These are phyloP conservation scores for Ailanthus altissimus DNA, from an alignment of 345 rosid species.

Conservation along the genomic window DNA sequence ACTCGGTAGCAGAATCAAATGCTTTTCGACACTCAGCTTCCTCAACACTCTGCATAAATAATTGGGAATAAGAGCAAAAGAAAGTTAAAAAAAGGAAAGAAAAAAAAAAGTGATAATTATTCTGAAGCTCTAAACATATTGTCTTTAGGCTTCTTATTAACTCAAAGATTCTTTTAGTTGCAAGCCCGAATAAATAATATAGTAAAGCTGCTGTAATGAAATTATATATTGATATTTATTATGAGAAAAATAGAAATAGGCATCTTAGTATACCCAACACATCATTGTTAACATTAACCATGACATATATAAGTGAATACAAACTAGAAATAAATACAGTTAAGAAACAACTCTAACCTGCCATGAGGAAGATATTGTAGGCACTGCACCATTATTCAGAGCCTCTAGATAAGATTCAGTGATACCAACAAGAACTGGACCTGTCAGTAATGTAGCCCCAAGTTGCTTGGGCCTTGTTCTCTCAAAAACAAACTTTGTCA, in stretches of 20 bases:
- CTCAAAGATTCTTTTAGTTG: not conserved
- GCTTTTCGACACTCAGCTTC: constrained; percentile 96
- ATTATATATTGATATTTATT: not conserved
- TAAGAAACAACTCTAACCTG: constrained; percentile 59
- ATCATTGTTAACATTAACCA: not conserved
- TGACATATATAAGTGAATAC: too few relatives aligned
- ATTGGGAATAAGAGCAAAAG: constrained; percentile 5
- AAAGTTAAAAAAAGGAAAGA: not conserved
- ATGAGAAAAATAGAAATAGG: not conserved
- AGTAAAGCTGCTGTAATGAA: not conserved
- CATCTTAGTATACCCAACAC: not conserved
- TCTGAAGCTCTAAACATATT: not conserved
- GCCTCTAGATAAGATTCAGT: constrained; percentile 93
- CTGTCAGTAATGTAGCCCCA: constrained; percentile 87
- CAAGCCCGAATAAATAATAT: not conserved
- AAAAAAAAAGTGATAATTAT: not conserved
- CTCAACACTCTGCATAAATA: constrained; percentile 81
- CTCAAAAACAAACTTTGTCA: constrained; percentile 95
- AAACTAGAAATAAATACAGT: not conserved
- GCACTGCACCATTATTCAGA: constrained; percentile 95
- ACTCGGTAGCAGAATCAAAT: constrained; percentile 75
- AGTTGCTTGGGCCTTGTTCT: constrained; percentile 96
- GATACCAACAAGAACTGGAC: constrained; percentile 89
- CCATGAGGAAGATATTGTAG: constrained; percentile 97
- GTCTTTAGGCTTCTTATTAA: not conserved